A percentile compares a stretch with the other conserved stretches of the same genome.
Conservation (phyloP, 768 basidiomycete genomes). For the Lactifluus echinatus region DNA sequence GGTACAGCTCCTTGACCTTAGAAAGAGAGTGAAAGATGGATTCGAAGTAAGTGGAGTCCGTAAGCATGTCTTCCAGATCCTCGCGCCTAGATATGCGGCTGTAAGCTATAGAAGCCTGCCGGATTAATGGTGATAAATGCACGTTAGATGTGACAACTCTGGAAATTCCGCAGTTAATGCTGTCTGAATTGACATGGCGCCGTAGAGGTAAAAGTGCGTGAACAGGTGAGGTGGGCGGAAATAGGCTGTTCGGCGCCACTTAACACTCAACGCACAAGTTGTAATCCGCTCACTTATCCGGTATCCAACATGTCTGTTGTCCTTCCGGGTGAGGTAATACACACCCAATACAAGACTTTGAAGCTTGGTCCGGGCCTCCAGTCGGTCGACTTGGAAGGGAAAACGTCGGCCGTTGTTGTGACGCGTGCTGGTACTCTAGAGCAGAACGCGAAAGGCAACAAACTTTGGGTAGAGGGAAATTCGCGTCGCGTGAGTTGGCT, state of each 20-base stretch:
- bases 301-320: constrained; percentile 45
- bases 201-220: neutral
- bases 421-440: constrained; percentile 65
- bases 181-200: constrained; percentile 20
- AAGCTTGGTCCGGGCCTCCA: constrained; percentile 81
- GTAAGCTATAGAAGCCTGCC: neutral
- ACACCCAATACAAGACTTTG: constrained; percentile 67
- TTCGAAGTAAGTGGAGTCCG: constrained; percentile 78
- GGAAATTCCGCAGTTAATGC: constrained; percentile 49
- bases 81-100: constrained; percentile 49
- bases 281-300: constrained; percentile 7
- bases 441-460: constrained; percentile 62
- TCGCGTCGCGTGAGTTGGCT: constrained; percentile 65
- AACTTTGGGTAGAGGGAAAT: constrained; percentile 87
- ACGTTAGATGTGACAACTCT: constrained; percentile 68
- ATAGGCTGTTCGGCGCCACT: neutral
- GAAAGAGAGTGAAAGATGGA: constrained; percentile 76
- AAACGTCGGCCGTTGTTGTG: constrained; percentile 36
- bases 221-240: too few relatives aligned
- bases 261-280: neutral
- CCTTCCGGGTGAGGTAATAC: constrained; percentile 75
- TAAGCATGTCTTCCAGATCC: constrained; percentile 83
- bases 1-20: constrained; percentile 64
- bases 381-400: constrained; percentile 27
- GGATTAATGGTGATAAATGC: constrained; percentile 6